Evolutionary conservation across 225 moss, liverwort and hornwort species (phyloP).

Genomic region (Polytrichum formosum): DNA sequence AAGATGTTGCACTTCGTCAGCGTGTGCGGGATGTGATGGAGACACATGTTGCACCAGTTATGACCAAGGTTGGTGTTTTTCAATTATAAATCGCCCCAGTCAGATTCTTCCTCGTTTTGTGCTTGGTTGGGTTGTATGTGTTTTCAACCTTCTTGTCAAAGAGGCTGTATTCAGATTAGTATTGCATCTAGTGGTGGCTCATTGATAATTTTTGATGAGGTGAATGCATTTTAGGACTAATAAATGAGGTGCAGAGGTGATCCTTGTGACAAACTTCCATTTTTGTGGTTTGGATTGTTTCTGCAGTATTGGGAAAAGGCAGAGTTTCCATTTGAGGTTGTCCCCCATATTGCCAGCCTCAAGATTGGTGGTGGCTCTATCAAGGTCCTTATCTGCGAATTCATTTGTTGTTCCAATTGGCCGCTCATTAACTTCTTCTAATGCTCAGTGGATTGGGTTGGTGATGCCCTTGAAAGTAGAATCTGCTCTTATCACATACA

Average conservation of each 20-base stretch:
- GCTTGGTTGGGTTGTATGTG: too few relatives aligned
- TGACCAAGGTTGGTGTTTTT: slow-evolving; percentile 57
- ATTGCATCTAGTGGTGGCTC: too few relatives aligned
- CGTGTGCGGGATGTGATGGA: slow-evolving; percentile 80
- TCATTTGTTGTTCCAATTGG: not conserved
- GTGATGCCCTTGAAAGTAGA: too few relatives aligned
- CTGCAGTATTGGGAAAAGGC: slow-evolving; percentile 96
- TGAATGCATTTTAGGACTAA: not conserved
- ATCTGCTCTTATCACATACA: too few relatives aligned
- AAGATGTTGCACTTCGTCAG: slow-evolving; percentile 67
- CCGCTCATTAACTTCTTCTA: too few relatives aligned
- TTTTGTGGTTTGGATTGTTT: slow-evolving; percentile 1
- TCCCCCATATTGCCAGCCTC: slow-evolving; percentile 74
- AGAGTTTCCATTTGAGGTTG: slow-evolving; percentile 87
- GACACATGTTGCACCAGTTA: slow-evolving; percentile 83
- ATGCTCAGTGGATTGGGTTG: too few relatives aligned
- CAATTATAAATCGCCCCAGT: not conserved
- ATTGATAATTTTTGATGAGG: not conserved
- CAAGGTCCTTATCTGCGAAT: slow-evolving; percentile 45
- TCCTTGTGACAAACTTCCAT: too few relatives aligned
- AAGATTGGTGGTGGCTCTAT: slow-evolving; percentile 83
- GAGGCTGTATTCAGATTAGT: too few relatives aligned
- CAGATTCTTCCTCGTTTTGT: too few relatives aligned
- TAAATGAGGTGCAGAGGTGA: too few relatives aligned
- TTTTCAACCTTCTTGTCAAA: too few relatives aligned